Evolutionary conservation across 352 stramenopile genomes (phyloP).

Genomic region (Globisporangium viniferum): DNA sequence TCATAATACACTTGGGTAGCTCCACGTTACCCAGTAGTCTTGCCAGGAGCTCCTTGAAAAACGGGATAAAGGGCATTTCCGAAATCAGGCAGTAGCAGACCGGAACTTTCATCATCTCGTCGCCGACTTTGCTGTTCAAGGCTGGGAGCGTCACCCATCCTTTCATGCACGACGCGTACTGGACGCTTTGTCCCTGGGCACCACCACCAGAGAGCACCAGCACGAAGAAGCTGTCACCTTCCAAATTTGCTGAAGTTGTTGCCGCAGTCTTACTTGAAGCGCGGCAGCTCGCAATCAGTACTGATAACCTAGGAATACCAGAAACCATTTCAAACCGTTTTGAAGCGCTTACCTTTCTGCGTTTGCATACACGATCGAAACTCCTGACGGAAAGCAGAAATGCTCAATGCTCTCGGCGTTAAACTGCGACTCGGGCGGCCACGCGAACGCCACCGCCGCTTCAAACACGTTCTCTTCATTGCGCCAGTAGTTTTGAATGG

Average conservation of each 20-base stretch:
- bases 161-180: conserved; percentile 61
- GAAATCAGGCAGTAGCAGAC: conserved; percentile 56
- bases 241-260: background rate
- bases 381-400: conserved; percentile 62
- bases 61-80: conserved; percentile 39
- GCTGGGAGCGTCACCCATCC: conserved; percentile 22
- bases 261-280: background rate
- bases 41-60: conserved; percentile 34
- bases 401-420: conserved; percentile 68
- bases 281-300: background rate
- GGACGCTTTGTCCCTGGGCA: conserved; percentile 42
- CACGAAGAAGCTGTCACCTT: conserved; percentile 38
- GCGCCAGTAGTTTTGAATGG: conserved; percentile 41
- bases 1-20: background rate
- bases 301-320: background rate
- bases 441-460: conserved; percentile 55
- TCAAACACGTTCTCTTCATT: conserved; percentile 46
- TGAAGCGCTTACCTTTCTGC: background rate
- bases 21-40: conserved; percentile 29
- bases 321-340: background rate
- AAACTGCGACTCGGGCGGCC: conserved; percentile 65
- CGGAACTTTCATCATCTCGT: conserved; percentile 17
- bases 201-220: conserved; percentile 51
- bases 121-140: conserved; percentile 5
- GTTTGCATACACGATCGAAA: conserved; percentile 15